A percentile compares a stretch with the other conserved stretches of the same genome.
Evolutionary conservation across 176 grass and related monocot species (phyloP).

Genomic region (Cenchrus fungigraminus): DNA sequence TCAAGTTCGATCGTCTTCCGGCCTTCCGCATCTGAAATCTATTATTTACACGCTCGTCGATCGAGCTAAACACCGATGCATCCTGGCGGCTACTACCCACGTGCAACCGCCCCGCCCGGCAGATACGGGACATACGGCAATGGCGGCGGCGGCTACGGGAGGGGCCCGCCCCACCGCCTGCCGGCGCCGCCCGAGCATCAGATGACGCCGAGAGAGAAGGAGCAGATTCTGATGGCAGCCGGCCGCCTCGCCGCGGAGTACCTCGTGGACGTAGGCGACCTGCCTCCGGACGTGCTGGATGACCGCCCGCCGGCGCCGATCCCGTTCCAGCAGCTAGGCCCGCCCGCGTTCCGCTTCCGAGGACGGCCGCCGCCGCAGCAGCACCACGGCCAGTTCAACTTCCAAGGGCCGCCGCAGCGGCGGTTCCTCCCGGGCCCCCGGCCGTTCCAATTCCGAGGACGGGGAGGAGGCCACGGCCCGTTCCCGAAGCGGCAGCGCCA

Average conservation of each 20-base stretch:
- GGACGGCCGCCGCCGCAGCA: background rate
- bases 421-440: background rate
- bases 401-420: background rate
- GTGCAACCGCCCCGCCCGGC: background rate
- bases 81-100: background rate
- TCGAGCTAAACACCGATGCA: background rate
- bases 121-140: background rate
- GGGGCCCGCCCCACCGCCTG: background rate
- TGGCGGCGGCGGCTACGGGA: slow-evolving; percentile 3
- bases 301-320: slow-evolving; percentile 17
- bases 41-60: background rate
- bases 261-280: slow-evolving; percentile 29
- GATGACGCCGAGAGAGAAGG: slow-evolving; percentile 1
- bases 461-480: background rate
- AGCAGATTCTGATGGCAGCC: background rate
- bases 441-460: slow-evolving; percentile 22
- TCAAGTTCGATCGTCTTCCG: background rate
- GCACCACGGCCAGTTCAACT: background rate
- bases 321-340: background rate
- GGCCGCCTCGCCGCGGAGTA: slow-evolving; percentile 42
- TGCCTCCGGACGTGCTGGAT: slow-evolving; percentile 13
- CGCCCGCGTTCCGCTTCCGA: background rate
- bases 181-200: background rate
- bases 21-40: background rate
- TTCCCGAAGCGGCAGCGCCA: background rate